Evolutionary conservation across 1,139 yeast species (phyloP).

Genomic region (Yamadazyma sp.): DNA sequence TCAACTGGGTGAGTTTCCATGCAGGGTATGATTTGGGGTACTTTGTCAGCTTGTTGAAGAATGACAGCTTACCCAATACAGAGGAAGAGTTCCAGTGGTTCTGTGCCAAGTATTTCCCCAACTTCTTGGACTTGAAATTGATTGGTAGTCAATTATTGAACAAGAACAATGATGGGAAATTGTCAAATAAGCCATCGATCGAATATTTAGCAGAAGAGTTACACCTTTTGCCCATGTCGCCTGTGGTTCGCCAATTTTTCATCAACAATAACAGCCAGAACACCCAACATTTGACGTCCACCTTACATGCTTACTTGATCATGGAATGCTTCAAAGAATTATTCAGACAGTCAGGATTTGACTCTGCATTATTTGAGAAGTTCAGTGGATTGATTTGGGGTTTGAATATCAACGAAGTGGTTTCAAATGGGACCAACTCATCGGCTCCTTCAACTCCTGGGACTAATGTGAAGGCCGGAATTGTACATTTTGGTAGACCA

Average conservation of each 20-base stretch:
- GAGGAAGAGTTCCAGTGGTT: conserved; percentile 78
- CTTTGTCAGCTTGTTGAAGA: conserved; percentile 72
- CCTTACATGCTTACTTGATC: conserved; percentile 54
- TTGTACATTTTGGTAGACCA: conserved; percentile 37
- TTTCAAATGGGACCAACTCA: conserved; percentile 18
- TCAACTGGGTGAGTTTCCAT: conserved; percentile 91
- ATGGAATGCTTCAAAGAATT: conserved; percentile 60
- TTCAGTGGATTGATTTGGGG: conserved; percentile 60
- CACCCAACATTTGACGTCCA: conserved; percentile 46
- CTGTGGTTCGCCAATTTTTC: conserved; percentile 49
- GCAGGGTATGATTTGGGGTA: conserved; percentile 96
- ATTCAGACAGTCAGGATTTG: conserved; percentile 42
- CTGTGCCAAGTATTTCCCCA: conserved; percentile 75
- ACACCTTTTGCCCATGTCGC: conserved; percentile 53
- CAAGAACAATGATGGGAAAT: conserved; percentile 20
- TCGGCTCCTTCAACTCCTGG: conserved; percentile 23
- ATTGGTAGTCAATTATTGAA: conserved; percentile 57
- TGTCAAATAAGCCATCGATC: conserved; percentile 43
- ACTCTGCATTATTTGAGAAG: conserved; percentile 34
- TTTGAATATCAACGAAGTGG: conserved; percentile 24
- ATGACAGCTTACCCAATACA: conserved; percentile 75
- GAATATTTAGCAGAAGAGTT: conserved; percentile 59
- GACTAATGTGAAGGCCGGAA: conserved; percentile 28
- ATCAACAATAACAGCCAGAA: conserved; percentile 32
- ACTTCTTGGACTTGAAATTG: conserved; percentile 79